phyloP scores from a whole-genome alignment of 371 early-diverging fungal species.

The Syncephalastrum monosporum region DNA sequence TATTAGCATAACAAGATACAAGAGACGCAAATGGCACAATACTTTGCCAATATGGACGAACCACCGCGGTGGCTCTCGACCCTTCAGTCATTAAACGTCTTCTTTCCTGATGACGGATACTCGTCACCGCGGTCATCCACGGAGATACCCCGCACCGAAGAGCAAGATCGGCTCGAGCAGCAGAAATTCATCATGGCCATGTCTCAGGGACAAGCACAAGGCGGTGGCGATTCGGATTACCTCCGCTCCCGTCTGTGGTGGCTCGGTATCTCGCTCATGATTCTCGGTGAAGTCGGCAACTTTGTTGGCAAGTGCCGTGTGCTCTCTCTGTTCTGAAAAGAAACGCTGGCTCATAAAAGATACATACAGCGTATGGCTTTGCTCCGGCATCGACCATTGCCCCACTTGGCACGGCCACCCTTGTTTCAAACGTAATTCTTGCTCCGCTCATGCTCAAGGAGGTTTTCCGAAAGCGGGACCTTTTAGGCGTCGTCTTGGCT shows the following conservation, averaged over 20 bases:
- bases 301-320: slow-evolving; percentile 42
- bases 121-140: slow-evolving; percentile 48
- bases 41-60: slow-evolving; percentile 47
- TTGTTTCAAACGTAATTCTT: slow-evolving; percentile 70
- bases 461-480: slow-evolving; percentile 61
- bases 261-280: slow-evolving; percentile 73
- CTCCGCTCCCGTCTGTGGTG: slow-evolving; percentile 69
- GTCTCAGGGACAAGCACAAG: slow-evolving; percentile 41
- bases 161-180: slow-evolving; percentile 31
- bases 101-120: slow-evolving; percentile 51
- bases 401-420: slow-evolving; percentile 76
- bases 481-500: slow-evolving; percentile 69
- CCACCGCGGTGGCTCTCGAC: slow-evolving; percentile 43
- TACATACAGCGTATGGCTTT: slow-evolving; percentile 67
- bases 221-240: slow-evolving; percentile 43
- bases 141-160: slow-evolving; percentile 25
- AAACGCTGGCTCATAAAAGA: no score
- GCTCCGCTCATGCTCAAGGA: slow-evolving; percentile 75
- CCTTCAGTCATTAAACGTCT: slow-evolving; percentile 21
- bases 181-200: slow-evolving; percentile 43
- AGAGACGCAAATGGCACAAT: slow-evolving; percentile 42
- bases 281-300: slow-evolving; percentile 69
- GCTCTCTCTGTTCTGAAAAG: no score
- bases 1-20: slow-evolving; percentile 48
- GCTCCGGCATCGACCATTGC: slow-evolving; percentile 81